Conservation (phyloP, 306 rosid species). For the Castanospermum australe region DNA sequence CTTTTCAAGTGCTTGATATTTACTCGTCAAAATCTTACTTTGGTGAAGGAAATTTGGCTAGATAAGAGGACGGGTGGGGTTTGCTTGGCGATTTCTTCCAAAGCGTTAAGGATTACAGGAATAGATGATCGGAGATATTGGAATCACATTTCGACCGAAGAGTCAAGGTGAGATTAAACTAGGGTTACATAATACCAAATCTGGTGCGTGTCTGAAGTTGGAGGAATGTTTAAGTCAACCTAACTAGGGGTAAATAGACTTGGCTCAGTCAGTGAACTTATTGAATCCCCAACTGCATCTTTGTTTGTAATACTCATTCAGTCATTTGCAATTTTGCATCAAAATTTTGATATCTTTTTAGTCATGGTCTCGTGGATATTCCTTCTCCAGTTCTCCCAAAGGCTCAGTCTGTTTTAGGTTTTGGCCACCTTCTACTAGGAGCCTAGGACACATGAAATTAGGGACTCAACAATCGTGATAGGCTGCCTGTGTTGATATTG, state of each 20-base stretch:
- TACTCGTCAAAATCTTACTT: neutral
- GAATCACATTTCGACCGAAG: constrained; percentile 67
- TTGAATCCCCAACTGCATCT: neutral
- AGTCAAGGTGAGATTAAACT: constrained; percentile 69
- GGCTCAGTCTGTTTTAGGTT: neutral
- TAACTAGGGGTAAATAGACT: neutral
- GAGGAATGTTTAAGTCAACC: neutral
- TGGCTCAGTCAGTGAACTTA: neutral
- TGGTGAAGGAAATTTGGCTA: constrained; percentile 72
- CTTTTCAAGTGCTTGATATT: constrained; percentile 10
- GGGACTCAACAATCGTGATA: neutral
- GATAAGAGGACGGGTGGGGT: constrained; percentile 69
- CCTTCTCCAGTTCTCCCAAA: neutral
- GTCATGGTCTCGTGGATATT: neutral
- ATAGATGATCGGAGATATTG: constrained; percentile 94
- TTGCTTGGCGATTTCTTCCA: constrained; percentile 67
- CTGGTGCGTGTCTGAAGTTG: neutral
- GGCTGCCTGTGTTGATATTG: neutral
- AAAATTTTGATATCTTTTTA: neutral
- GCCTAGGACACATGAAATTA: neutral
- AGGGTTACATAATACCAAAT: neutral
- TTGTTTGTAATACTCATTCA: neutral
- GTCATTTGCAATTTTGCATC: too few relatives aligned
- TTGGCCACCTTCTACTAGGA: neutral
- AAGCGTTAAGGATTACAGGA: constrained; percentile 77